phyloP scores from a whole-genome alignment of 2,329 filamentous ascomycete species.

The Colletotrichum lindemuthianum region DNA sequence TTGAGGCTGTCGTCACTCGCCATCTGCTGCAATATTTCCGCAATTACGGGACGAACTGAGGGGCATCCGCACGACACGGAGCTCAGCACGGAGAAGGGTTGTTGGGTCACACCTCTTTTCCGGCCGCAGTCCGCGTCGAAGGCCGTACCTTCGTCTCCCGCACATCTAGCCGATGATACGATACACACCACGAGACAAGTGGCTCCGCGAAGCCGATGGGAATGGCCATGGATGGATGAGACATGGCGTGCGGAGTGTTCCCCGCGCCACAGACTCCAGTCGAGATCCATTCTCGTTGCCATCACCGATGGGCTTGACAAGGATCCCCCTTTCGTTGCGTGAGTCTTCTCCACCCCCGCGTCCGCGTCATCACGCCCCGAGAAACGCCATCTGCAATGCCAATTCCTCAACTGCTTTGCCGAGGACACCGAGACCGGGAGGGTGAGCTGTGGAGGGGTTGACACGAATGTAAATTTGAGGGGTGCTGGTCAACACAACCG shows the following conservation, averaged over 20 bases:
- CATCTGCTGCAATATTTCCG: constrained; percentile 25
- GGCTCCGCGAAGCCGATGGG: not conserved
- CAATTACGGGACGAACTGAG: constrained; percentile 1
- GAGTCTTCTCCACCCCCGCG: constrained; percentile 25
- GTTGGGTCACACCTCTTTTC: constrained; percentile 29
- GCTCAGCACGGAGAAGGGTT: constrained; percentile 18
- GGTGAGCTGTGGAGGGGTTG: not conserved
- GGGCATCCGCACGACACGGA: not conserved
- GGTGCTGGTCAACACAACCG: constrained; percentile 14
- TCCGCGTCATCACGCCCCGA: constrained; percentile 35
- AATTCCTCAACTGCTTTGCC: constrained; percentile 20
- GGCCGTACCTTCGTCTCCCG: not conserved
- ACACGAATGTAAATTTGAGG: constrained; percentile 21
- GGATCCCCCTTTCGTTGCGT: constrained; percentile 1
- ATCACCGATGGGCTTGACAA: not conserved
- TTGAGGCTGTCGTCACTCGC: constrained; percentile 28
- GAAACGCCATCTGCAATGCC: constrained; percentile 29
- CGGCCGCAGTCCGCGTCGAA: not conserved
- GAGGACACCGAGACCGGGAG: constrained; percentile 31
- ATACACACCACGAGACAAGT: not conserved
- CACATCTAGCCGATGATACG: constrained; percentile 5
- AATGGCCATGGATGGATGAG: constrained; percentile 1
- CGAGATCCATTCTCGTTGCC: not conserved
- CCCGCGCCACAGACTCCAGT: constrained; percentile 10
- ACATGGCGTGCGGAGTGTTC: constrained; percentile 19